phyloP scores from a whole-genome alignment of 441 rosid genomes.

The Euphorbia celastroides region DNA sequence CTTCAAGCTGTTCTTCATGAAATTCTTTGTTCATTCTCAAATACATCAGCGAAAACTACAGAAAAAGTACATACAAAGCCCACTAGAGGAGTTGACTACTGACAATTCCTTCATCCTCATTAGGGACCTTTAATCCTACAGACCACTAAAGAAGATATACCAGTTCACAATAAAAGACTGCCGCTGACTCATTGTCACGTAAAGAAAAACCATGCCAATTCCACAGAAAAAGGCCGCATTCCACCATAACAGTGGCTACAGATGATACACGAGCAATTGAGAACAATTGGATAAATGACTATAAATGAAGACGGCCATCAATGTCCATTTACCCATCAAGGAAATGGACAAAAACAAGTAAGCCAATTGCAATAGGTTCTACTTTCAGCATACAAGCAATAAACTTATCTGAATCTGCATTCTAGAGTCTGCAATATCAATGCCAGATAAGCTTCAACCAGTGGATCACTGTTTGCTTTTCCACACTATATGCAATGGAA shows the following conservation, averaged over 20 bases:
- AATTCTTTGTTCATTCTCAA: not conserved
- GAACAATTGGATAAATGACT: not conserved
- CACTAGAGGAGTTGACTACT: not conserved
- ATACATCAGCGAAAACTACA: not conserved
- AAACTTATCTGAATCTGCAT: not conserved
- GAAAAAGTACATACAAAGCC: not conserved
- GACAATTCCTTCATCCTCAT: not conserved
- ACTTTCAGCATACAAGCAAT: not conserved
- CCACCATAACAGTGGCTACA: too few species aligned
- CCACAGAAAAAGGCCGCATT: too few species aligned
- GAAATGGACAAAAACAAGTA: not conserved
- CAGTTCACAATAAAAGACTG: not conserved
- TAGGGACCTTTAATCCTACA: not conserved
- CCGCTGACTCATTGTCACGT: not conserved
- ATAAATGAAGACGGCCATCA: not conserved
- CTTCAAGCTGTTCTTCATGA: not conserved
- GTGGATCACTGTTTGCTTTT: not conserved
- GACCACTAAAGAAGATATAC: not conserved
- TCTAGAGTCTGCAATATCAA: not conserved
- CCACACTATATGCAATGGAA: not conserved
- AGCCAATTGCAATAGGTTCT: not conserved
- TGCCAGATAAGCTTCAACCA: slow-evolving; percentile 3
- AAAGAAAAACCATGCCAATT: not conserved
- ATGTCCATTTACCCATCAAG: not conserved
- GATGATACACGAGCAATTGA: not conserved